phyloP scores from a whole-genome alignment of 2,329 filamentous ascomycete genomes.

The Orbilia javanica region DNA sequence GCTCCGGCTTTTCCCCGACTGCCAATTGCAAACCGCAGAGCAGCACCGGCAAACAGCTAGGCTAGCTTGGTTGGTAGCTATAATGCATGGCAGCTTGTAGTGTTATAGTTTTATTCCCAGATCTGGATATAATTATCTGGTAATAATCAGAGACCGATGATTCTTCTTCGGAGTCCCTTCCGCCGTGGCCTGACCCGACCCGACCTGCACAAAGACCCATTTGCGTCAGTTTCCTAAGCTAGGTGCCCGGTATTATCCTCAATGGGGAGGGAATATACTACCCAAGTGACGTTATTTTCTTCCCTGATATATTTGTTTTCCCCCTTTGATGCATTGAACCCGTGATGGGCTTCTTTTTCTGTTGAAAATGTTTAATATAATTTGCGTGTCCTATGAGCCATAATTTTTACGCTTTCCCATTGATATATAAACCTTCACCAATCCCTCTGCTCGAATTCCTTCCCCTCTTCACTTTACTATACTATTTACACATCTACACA shows the following conservation, averaged over 20 bases:
- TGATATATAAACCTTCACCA: conserved; percentile 13
- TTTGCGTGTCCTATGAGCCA: conserved; percentile 36
- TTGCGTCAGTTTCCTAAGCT: conserved; percentile 8
- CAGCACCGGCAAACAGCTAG: too few relatives aligned
- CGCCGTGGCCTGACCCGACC: conserved; percentile 7
- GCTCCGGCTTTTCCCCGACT: conserved; percentile 36
- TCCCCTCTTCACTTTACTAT: not conserved
- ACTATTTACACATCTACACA: not conserved
- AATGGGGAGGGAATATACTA: not conserved
- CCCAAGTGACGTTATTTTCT: conserved; percentile 3
- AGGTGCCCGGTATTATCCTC: not conserved
- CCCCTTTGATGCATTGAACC: too few relatives aligned
- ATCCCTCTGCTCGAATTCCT: not conserved
- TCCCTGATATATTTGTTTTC: too few relatives aligned
- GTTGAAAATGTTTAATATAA: too few relatives aligned
- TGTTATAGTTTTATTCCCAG: not conserved
- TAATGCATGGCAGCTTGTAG: too few relatives aligned
- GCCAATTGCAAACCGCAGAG: not conserved
- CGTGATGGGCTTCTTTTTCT: too few relatives aligned
- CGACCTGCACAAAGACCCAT: too few relatives aligned
- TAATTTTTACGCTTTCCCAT: not conserved
- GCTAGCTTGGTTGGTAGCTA: too few relatives aligned
- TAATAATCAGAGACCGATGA: too few relatives aligned
- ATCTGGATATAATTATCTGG: not conserved
- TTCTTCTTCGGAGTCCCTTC: not conserved